Conservation (phyloP, 768 basidiomycete species). For the Crassisporium funariophilum region DNA sequence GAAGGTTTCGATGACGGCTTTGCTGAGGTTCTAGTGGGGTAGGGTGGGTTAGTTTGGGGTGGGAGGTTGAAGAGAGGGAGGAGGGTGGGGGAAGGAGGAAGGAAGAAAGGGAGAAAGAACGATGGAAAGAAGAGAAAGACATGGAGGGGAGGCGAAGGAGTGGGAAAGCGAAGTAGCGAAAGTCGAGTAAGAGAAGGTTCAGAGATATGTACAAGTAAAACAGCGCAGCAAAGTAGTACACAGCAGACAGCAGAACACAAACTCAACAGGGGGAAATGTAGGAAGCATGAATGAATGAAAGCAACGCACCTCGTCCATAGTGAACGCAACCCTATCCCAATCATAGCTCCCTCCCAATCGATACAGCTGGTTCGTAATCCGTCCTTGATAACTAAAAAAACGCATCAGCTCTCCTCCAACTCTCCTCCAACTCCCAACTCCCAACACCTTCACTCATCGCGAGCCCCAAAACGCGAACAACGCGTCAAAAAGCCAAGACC, state of each 20-base stretch:
- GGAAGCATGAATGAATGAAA: no score
- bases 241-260: no score
- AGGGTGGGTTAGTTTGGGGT: constrained; percentile 1
- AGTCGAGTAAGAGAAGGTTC: no score
- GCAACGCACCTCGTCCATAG: constrained; percentile 84
- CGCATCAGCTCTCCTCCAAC: no score
- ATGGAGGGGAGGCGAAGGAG: no score
- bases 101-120: neutral
- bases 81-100: neutral
- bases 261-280: no score
- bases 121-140: no score
- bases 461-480: neutral
- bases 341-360: constrained; percentile 93
- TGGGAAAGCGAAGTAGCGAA: no score
- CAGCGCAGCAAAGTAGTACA: no score
- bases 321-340: constrained; percentile 94
- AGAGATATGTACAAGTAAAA: no score
- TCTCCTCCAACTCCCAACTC: no score
- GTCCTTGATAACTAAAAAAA: constrained; percentile 75
- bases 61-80: constrained; percentile 23
- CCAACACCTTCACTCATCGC: no score
- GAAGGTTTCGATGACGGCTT: constrained; percentile 91
- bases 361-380: constrained; percentile 87
- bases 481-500: neutral
- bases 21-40: constrained; percentile 60